Evolutionary conservation across 2,329 filamentous ascomycete species (phyloP).

Genomic region (Xylaria sp.): DNA sequence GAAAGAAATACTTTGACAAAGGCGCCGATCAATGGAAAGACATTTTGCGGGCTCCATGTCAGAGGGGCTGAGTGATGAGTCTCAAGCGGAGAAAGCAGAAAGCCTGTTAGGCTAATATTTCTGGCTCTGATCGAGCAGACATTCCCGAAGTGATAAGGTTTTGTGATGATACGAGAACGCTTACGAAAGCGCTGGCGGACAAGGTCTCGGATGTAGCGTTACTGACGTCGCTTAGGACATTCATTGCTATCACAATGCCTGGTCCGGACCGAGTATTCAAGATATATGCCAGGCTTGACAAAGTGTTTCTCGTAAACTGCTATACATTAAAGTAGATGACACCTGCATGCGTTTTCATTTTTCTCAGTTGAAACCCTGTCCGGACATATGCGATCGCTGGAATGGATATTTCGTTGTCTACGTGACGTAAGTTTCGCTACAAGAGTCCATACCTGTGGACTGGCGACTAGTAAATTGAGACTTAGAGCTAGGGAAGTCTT

Average conservation of each 20-base stretch:
- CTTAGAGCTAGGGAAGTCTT: background rate
- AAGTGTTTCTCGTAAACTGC: constrained; percentile 23
- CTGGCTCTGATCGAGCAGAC: background rate
- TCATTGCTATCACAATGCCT: constrained; percentile 18
- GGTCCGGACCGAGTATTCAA: constrained; percentile 27
- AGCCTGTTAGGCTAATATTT: constrained; percentile 11
- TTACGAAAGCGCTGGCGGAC: constrained; percentile 18
- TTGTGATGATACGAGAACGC: constrained; percentile 32
- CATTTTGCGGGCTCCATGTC: background rate
- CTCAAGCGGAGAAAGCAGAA: background rate
- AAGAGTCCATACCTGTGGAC: background rate
- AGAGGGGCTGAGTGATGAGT: background rate
- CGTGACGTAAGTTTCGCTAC: constrained; percentile 13
- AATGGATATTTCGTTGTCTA: background rate
- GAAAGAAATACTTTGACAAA: background rate
- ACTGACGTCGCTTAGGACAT: background rate
- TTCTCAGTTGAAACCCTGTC: constrained; percentile 11
- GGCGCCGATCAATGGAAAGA: constrained; percentile 1
- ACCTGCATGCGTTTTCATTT: constrained; percentile 15
- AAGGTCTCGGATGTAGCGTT: constrained; percentile 2
- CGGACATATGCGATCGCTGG: constrained; percentile 10
- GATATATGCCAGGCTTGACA: constrained; percentile 12
- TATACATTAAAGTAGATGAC: constrained; percentile 16
- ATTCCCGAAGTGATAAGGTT: constrained; percentile 20
- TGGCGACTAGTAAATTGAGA: background rate